Conservation (phyloP, 768 basidiomycete genomes). For the Floccularia luteovirens region DNA sequence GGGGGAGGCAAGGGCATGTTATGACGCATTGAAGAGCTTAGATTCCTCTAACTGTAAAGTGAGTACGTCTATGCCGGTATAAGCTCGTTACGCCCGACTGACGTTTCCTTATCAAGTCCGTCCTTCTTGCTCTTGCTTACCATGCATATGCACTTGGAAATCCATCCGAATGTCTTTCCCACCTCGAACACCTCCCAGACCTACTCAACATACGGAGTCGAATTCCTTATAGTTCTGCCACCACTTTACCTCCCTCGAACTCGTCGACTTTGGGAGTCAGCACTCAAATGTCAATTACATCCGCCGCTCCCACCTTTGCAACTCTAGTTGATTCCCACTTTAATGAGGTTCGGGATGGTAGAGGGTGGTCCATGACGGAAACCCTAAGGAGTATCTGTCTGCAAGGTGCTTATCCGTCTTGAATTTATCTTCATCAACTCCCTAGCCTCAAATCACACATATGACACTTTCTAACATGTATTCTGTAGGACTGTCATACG, state of each 20-base stretch:
- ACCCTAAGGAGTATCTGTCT: slow-evolving; percentile 71
- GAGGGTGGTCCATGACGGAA: slow-evolving; percentile 68
- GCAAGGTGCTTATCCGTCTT: slow-evolving; percentile 43
- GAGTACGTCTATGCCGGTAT: slow-evolving; percentile 20
- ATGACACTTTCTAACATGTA: not conserved
- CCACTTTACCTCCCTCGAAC: slow-evolving; percentile 32
- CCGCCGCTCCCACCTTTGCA: slow-evolving; percentile 41
- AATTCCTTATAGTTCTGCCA: slow-evolving; percentile 37
- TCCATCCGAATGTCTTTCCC: slow-evolving; percentile 53
- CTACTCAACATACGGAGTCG: slow-evolving; percentile 47
- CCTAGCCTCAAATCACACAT: not conserved
- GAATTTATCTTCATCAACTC: not conserved
- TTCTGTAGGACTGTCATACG: slow-evolving; percentile 65
- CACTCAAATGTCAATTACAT: slow-evolving; percentile 33
- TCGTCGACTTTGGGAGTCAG: slow-evolving; percentile 12
- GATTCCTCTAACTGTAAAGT: slow-evolving; percentile 51
- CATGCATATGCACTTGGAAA: slow-evolving; percentile 72
- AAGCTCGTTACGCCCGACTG: slow-evolving; percentile 5
- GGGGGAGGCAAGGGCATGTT: slow-evolving; percentile 50
- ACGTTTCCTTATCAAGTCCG: slow-evolving; percentile 35
- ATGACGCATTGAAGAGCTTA: slow-evolving; percentile 37
- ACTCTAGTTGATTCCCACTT: slow-evolving; percentile 31
- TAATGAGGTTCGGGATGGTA: slow-evolving; percentile 59
- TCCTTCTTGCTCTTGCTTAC: slow-evolving; percentile 66
- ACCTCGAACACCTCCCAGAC: slow-evolving; percentile 49